Evolutionary conservation across 208 protist genomes (phyloP).

Genomic region (Crithidia expoeki): DNA sequence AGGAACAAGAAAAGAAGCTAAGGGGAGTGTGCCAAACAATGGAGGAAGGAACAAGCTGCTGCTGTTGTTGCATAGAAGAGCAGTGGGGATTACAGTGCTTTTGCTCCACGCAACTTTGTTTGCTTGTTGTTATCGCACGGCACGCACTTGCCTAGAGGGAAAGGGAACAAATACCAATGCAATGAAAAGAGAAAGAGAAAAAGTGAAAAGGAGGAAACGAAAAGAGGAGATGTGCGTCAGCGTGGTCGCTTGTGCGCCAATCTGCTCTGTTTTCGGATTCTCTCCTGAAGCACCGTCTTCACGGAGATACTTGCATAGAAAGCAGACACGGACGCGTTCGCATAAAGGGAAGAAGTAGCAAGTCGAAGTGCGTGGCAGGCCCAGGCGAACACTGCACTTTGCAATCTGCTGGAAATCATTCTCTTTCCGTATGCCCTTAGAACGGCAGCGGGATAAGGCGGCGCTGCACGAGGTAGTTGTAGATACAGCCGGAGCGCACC

Average conservation of each 20-base stretch:
- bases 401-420: not conserved
- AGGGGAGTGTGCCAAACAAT: no score
- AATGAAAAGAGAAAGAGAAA: not conserved
- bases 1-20: no score
- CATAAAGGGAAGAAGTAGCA: slow-evolving; percentile 17
- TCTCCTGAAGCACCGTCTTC: not conserved
- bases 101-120: no score
- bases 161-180: not conserved
- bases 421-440: slow-evolving; percentile 11
- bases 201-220: not conserved
- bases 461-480: slow-evolving; percentile 77
- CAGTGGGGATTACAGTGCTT: no score
- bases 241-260: not conserved
- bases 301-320: not conserved
- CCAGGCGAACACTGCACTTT: not conserved
- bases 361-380: slow-evolving; percentile 1
- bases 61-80: no score
- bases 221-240: no score
- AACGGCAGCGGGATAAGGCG: slow-evolving; percentile 56
- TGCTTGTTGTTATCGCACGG: slow-evolving; percentile 1
- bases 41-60: no score
- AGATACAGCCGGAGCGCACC: slow-evolving; percentile 71
- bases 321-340: not conserved
- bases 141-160: slow-evolving; percentile 8
- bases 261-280: not conserved